Conservation (phyloP, 1,284 basidiomycete species). For the Vanrija humicola region DNA sequence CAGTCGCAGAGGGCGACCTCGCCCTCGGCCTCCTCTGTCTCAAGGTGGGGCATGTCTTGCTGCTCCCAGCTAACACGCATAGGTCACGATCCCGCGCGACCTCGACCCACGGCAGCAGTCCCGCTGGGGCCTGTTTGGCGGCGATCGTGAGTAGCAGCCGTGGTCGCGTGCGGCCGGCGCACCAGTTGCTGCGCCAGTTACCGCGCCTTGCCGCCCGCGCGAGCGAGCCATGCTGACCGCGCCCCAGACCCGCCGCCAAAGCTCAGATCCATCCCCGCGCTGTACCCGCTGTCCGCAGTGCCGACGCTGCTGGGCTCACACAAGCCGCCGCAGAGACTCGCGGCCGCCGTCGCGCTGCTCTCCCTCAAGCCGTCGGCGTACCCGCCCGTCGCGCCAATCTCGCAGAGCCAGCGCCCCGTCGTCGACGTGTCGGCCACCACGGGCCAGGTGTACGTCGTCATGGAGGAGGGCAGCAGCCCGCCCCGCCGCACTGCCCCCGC, state of each 20-base stretch:
- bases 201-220: too few relatives aligned
- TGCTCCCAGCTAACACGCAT: background rate
- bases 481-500: slow-evolving; percentile 1
- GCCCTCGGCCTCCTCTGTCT: slow-evolving; percentile 33
- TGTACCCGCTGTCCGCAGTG: slow-evolving; percentile 34
- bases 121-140: slow-evolving; percentile 31
- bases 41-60: slow-evolving; percentile 27
- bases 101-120: slow-evolving; percentile 13
- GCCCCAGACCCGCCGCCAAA: slow-evolving; percentile 15
- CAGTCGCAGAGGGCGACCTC: slow-evolving; percentile 20
- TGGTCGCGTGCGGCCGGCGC: background rate
- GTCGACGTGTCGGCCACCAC: slow-evolving; percentile 33
- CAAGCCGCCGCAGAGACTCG: slow-evolving; percentile 6
- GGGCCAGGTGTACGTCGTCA: slow-evolving; percentile 34
- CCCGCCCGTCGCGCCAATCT: slow-evolving; percentile 15
- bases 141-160: slow-evolving; percentile 10
- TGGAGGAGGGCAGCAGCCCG: slow-evolving; percentile 16
- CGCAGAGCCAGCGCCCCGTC: slow-evolving; percentile 16
- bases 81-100: slow-evolving; percentile 34
- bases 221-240: background rate
- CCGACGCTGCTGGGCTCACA: background rate
- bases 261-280: slow-evolving; percentile 26
- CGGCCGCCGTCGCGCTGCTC: slow-evolving; percentile 25
- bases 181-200: too few relatives aligned
- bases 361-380: slow-evolving; percentile 20